A percentile compares a stretch with the other conserved stretches of the same genome.
Conservation (phyloP, 495 filamentous ascomycete genomes). For the Podospora fimiseda region DNA sequence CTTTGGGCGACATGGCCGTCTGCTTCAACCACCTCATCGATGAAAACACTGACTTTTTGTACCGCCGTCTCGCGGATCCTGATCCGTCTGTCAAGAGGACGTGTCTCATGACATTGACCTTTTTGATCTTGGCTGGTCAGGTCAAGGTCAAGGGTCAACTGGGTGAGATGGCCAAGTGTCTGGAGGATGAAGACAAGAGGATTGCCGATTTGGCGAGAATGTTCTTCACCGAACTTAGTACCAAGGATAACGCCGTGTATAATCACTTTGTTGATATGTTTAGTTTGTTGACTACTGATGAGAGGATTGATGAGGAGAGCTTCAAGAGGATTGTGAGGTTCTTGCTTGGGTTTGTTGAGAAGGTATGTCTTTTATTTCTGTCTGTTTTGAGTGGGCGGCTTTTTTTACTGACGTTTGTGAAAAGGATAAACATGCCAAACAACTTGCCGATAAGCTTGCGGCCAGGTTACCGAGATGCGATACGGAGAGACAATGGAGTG, state of each 20-base stretch:
- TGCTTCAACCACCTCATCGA: constrained; percentile 99
- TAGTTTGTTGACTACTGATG: constrained; percentile 77
- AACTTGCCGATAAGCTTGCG: constrained; percentile 88
- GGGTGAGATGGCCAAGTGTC: constrained; percentile 97
- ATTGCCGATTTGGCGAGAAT: constrained; percentile 90
- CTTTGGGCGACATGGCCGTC: constrained; percentile 96
- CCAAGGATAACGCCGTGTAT: constrained; percentile 98
- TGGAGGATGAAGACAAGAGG: constrained; percentile 88
- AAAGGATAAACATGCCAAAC: constrained; percentile 96
- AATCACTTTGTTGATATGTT: constrained; percentile 99
- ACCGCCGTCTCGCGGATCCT: constrained; percentile 81
- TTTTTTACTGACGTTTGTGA: background rate
- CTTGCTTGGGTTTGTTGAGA: constrained; percentile 90
- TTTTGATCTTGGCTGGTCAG: constrained; percentile 93
- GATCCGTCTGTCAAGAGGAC: constrained; percentile 91
- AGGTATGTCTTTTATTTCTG: constrained; percentile 59
- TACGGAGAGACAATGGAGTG: constrained; percentile 92
- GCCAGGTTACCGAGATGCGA: constrained; percentile 81
- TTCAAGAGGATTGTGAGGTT: constrained; percentile 86
- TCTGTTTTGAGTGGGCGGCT: too few relatives aligned
- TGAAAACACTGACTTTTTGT: constrained; percentile 97
- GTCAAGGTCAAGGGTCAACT: constrained; percentile 99
- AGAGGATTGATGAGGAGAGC: constrained; percentile 72
- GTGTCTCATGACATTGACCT: constrained; percentile 97
- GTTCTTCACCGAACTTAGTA: constrained; percentile 97